Base-by-base conservation (phyloP, 2,329 filamentous ascomycete species). In the Sarocladium oryzae region DNA sequence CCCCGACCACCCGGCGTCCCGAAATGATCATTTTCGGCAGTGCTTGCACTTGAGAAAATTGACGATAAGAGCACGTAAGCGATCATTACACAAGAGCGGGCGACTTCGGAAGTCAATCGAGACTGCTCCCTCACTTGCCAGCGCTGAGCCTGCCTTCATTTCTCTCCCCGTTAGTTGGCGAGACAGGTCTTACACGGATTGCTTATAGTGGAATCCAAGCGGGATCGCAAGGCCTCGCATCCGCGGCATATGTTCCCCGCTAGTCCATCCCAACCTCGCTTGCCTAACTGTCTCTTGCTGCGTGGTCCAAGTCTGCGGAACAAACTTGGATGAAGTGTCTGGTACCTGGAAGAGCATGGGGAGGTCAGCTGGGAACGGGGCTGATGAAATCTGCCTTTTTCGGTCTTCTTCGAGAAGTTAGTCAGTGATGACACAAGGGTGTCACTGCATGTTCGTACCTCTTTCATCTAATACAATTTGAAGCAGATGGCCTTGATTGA, bases 201-300 rank as follows among this genome's bases (percentile, higher is more conserved):
- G 24, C 43, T 48, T 33, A 48, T n/a, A 48, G 32, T 48, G 43
- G 43, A 48, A 48, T 20, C 43, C 4, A 18, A 15, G 28, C 43
- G 43, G 43, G 43, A 48, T 48, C 43, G 10, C 43, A 20, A 21
- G 43, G 33, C 43, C 43, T 33, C 26, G 43, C 26, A 48, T 48
- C 43, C 43, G 43, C n/a, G 43, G 28, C 16, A n/a, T 48, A 4
- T 18, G 26, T 32, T 41, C 43, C 28, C 43, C 43, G 28, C 43
- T 48, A 33, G 43, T 33, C 43, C 43, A 48, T 13, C 26, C 43
- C 28, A 33, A 48, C 43, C 43, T 48, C 43, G 43, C 43, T 48
- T 48, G 43, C 9, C 43, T 33, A 26, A n/a, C 9, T 43, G 32
- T 13, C 43, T 5, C 20, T 48, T 18, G 16, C n/a, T n/a, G n/a